Evolutionary conservation across 225 moss, liverwort and hornwort species (phyloP).

Genomic region (Pleurozium schreberi): DNA sequence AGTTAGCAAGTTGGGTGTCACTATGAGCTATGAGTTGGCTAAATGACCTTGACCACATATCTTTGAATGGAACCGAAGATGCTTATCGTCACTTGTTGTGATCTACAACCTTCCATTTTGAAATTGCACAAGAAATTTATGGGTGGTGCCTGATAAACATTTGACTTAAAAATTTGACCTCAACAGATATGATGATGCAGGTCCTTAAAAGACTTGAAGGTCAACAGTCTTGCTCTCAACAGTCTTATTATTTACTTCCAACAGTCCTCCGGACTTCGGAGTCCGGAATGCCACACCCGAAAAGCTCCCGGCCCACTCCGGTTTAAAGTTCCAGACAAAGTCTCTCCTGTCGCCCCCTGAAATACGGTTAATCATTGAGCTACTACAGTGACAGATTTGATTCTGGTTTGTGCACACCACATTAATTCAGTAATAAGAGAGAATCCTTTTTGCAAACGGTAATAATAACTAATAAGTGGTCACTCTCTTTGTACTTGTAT

Average conservation of each 20-base stretch:
- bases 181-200: background rate
- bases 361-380: background rate
- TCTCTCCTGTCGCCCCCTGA: background rate
- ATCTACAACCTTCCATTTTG: background rate
- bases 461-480: too few species aligned
- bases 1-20: background rate
- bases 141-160: background rate
- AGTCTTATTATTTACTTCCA: background rate
- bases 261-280: too few species aligned
- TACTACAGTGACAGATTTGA: background rate
- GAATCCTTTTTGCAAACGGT: too few species aligned
- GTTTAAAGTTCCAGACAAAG: background rate
- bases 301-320: background rate
- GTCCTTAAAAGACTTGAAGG: background rate
- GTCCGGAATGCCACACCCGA: background rate
- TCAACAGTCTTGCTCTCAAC: background rate
- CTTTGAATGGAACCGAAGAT: background rate
- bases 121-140: background rate
- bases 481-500: too few species aligned
- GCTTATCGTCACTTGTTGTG: background rate
- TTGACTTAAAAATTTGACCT: background rate
- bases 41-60: background rate
- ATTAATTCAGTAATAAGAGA: background rate
- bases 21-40: too few species aligned
- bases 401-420: background rate